These are phyloP conservation scores for Mediolabrus comicus DNA, from an alignment of 108 stramenopile species.

Conservation along the genomic window DNA sequence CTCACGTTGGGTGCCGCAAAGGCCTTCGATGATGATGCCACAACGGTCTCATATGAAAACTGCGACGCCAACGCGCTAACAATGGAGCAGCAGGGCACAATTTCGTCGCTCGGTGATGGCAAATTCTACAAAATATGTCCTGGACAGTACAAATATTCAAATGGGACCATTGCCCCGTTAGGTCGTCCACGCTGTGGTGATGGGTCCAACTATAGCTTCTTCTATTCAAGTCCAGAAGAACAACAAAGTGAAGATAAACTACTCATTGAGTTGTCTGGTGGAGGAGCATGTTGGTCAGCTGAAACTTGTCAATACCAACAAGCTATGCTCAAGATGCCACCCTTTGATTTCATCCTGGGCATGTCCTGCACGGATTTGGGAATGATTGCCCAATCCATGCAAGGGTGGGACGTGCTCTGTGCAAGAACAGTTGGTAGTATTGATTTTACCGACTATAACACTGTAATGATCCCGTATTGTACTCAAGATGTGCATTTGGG, in stretches of 20 bases:
- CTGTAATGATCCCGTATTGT: conserved; percentile 52
- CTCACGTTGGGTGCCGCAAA: neutral
- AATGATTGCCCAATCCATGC: neutral
- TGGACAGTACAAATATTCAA: conserved; percentile 5
- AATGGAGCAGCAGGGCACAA: conserved; percentile 23
- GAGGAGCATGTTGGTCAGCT: conserved; percentile 63
- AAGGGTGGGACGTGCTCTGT: conserved; percentile 39
- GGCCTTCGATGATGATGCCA: neutral
- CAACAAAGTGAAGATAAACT: conserved; percentile 34
- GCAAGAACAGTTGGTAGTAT: conserved; percentile 16
- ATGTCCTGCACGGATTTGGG: conserved; percentile 25
- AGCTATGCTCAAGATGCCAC: conserved; percentile 31
- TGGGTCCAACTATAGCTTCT: conserved; percentile 56
- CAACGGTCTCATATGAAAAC: conserved; percentile 2
- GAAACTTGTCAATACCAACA: conserved; percentile 42
- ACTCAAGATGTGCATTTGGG: conserved; percentile 59
- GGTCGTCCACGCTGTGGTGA: conserved; percentile 58
- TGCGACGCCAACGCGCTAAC: conserved; percentile 21
- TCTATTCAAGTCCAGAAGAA: conserved; percentile 40
- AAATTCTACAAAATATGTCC: conserved; percentile 47
- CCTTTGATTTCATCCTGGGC: conserved; percentile 33
- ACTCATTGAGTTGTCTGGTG: conserved; percentile 57
- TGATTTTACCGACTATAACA: conserved; percentile 51
- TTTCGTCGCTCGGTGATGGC: conserved; percentile 28
- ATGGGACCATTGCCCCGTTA: conserved; percentile 1